A percentile compares a stretch with the other conserved stretches of the same genome.
Evolutionary conservation across 495 filamentous ascomycete genomes (phyloP).

Genomic region (Pseudevernia furfuracea): DNA sequence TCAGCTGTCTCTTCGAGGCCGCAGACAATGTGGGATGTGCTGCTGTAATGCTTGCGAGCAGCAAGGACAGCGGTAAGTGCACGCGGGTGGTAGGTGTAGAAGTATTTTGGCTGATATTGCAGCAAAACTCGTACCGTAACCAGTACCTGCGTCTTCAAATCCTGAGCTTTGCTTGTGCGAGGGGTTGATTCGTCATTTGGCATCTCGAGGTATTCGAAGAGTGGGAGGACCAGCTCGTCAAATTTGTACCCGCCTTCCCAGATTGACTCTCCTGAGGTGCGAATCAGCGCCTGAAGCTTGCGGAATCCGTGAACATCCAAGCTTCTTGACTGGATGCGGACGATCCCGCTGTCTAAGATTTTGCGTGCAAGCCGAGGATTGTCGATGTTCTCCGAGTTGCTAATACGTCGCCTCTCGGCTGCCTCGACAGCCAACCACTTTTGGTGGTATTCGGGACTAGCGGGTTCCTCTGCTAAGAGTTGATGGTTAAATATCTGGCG

Average conservation of each 20-base stretch:
- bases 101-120: constrained; percentile 54
- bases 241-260: constrained; percentile 53
- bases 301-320: constrained; percentile 86
- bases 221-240: constrained; percentile 60
- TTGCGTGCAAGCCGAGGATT: constrained; percentile 43
- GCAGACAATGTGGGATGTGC: constrained; percentile 47
- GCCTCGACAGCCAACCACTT: constrained; percentile 20
- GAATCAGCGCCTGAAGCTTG: constrained; percentile 73
- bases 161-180: constrained; percentile 52
- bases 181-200: constrained; percentile 34
- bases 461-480: constrained; percentile 20
- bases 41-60: constrained; percentile 50
- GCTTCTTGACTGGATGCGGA: constrained; percentile 57
- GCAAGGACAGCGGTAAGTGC: constrained; percentile 60
- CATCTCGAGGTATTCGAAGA: constrained; percentile 69
- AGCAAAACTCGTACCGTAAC: constrained; percentile 73
- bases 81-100: constrained; percentile 55
- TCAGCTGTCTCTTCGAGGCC: constrained; percentile 52
- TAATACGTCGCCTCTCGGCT: constrained; percentile 11
- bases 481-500: constrained; percentile 22
- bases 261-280: constrained; percentile 51
- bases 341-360: constrained; percentile 69
- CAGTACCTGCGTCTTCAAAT: constrained; percentile 77
- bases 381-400: constrained; percentile 29
- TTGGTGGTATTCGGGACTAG: constrained; percentile 15